Conservation (phyloP, 345 rosid species). For the Aethionema arabicum region DNA sequence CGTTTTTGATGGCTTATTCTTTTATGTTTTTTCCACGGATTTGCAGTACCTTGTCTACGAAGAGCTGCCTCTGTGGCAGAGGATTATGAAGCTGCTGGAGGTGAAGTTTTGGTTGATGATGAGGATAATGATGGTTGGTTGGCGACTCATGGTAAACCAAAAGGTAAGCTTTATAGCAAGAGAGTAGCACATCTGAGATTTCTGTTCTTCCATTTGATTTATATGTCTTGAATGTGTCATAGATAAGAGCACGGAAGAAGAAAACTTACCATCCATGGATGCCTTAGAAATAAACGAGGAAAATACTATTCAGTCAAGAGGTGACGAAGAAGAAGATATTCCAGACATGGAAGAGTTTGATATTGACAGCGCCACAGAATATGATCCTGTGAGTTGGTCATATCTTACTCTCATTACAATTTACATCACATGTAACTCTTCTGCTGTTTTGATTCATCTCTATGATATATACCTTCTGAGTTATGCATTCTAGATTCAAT, state of each 20-base stretch:
- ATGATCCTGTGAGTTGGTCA: conserved; percentile 60
- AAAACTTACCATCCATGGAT: conserved; percentile 87
- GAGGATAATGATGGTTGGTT: conserved; percentile 96
- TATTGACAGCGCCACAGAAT: conserved; percentile 52
- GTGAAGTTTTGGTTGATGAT: conserved; percentile 81
- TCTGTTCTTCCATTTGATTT: background rate
- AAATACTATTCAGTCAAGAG: conserved; percentile 49
- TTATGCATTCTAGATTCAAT: background rate
- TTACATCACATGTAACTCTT: background rate
- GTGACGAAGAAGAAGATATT: conserved; percentile 70
- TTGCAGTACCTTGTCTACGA: conserved; percentile 75
- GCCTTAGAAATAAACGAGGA: conserved; percentile 57
- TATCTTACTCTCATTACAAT: background rate
- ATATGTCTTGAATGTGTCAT: conserved; percentile 5
- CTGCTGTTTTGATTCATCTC: background rate
- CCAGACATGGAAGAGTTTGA: conserved; percentile 87
- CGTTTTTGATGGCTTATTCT: conserved; percentile 8
- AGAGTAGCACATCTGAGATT: background rate
- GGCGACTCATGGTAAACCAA: conserved; percentile 95
- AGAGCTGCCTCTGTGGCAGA: conserved; percentile 88
- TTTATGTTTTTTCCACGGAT: background rate
- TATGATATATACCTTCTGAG: background rate
- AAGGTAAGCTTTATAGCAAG: conserved; percentile 46
- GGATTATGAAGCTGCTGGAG: conserved; percentile 92
- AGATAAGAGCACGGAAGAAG: conserved; percentile 66